These are phyloP conservation scores for Priceomyces fermenticarens DNA, from an alignment of 805 yeast species.

Conservation along the genomic window DNA sequence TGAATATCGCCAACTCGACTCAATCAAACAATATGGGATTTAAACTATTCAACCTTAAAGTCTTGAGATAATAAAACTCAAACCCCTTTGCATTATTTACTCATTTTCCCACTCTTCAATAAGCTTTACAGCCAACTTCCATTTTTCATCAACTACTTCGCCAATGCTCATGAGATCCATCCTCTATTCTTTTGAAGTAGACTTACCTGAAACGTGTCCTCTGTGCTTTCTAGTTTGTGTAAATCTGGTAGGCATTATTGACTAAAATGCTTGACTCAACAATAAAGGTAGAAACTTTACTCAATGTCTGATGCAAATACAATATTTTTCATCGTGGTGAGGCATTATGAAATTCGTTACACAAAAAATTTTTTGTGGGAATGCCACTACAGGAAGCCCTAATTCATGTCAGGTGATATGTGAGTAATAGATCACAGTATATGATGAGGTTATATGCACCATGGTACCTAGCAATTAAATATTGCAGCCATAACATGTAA, in stretches of 20 bases:
- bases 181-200: too few species aligned
- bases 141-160: too few species aligned
- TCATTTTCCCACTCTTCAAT: too few species aligned
- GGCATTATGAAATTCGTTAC: constrained; percentile 1
- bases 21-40: too few species aligned
- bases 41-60: too few species aligned
- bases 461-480: too few species aligned
- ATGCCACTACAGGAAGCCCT: constrained; percentile 2
- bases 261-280: constrained; percentile 8
- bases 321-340: constrained; percentile 9
- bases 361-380: constrained; percentile 5
- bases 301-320: neutral
- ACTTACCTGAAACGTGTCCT: constrained; percentile 99
- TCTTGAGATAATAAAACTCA: too few species aligned
- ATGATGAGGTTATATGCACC: neutral
- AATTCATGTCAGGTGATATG: constrained; percentile 1
- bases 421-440: neutral
- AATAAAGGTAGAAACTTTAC: neutral
- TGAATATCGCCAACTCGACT: too few species aligned
- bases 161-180: too few species aligned
- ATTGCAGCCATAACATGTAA: too few species aligned
- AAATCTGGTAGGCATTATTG: constrained; percentile 95
- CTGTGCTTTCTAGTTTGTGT: constrained; percentile 99
- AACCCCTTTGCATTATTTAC: too few species aligned
- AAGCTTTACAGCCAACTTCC: too few species aligned